Conservation (phyloP, 371 early-diverging fungal species). For the Mortierella sp. region DNA sequence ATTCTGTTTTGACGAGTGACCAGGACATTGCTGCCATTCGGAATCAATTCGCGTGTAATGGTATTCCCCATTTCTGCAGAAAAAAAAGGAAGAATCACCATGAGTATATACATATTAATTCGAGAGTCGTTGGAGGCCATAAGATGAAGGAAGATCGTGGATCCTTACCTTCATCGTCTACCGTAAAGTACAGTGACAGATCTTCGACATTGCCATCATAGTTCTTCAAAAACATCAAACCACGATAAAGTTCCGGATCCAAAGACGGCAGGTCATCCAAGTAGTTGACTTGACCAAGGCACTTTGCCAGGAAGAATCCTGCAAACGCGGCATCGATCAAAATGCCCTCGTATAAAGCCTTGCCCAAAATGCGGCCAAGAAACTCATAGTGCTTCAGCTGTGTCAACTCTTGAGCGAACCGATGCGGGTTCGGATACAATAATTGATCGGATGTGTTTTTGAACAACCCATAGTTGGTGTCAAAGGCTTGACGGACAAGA, state of each 20-base stretch:
- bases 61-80: slow-evolving; percentile 61
- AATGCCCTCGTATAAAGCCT: slow-evolving; percentile 94
- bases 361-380: slow-evolving; percentile 92
- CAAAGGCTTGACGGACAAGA: slow-evolving; percentile 82
- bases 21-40: slow-evolving; percentile 75
- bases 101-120: no score
- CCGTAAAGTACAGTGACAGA: slow-evolving; percentile 84
- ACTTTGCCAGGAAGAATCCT: slow-evolving; percentile 89
- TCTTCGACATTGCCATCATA: slow-evolving; percentile 78
- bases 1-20: slow-evolving; percentile 89
- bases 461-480: slow-evolving; percentile 83
- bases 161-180: slow-evolving; percentile 67
- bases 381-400: slow-evolving; percentile 84
- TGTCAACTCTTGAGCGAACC: slow-evolving; percentile 64
- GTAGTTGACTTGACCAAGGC: slow-evolving; percentile 73
- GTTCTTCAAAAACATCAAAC: slow-evolving; percentile 83
- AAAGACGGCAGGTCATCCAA: slow-evolving; percentile 92
- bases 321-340: slow-evolving; percentile 94
- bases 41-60: slow-evolving; percentile 77
- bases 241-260: slow-evolving; percentile 88
- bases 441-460: slow-evolving; percentile 77
- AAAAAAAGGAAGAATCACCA: not conserved
- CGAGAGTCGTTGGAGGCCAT: not conserved
- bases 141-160: not conserved
- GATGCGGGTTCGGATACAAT: slow-evolving; percentile 83